A percentile compares a stretch with the other conserved stretches of the same genome.
phyloP scores from a whole-genome alignment of 306 rosid genomes.

The Acacia confusa region DNA sequence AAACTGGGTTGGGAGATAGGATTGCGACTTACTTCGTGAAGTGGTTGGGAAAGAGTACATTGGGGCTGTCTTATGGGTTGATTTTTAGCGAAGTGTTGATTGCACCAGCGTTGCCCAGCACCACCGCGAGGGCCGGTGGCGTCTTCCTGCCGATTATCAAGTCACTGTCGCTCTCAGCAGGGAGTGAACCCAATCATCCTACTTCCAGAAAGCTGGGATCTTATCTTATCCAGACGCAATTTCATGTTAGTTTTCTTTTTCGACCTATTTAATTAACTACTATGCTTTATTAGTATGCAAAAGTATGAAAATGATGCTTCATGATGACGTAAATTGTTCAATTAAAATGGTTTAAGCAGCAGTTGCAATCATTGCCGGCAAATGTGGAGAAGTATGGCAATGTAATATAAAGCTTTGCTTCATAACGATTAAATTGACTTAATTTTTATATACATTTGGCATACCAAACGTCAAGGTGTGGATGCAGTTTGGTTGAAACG shows the following conservation, averaged over 20 bases:
- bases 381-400: not conserved
- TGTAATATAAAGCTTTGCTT: not conserved
- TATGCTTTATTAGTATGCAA: not conserved
- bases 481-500: not conserved
- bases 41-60: slow-evolving; percentile 5
- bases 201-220: slow-evolving; percentile 57
- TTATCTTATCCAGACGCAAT: slow-evolving; percentile 12
- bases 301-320: not conserved
- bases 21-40: slow-evolving; percentile 44
- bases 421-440: not conserved
- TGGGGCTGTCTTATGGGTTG: slow-evolving; percentile 14
- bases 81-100: slow-evolving; percentile 1
- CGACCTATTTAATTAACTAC: not conserved
- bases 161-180: slow-evolving; percentile 61
- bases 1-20: slow-evolving; percentile 67
- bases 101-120: slow-evolving; percentile 21
- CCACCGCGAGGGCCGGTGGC: slow-evolving; percentile 19
- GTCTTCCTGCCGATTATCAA: slow-evolving; percentile 33
- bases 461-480: not conserved
- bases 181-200: slow-evolving; percentile 53
- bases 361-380: not conserved
- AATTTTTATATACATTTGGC: not conserved
- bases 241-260: slow-evolving; percentile 48
- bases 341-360: not conserved
- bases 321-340: not conserved